A percentile compares a stretch with the other conserved stretches of the same genome.
Conservation (phyloP, 2,329 filamentous ascomycete species). For the Microdochium bolleyi region DNA sequence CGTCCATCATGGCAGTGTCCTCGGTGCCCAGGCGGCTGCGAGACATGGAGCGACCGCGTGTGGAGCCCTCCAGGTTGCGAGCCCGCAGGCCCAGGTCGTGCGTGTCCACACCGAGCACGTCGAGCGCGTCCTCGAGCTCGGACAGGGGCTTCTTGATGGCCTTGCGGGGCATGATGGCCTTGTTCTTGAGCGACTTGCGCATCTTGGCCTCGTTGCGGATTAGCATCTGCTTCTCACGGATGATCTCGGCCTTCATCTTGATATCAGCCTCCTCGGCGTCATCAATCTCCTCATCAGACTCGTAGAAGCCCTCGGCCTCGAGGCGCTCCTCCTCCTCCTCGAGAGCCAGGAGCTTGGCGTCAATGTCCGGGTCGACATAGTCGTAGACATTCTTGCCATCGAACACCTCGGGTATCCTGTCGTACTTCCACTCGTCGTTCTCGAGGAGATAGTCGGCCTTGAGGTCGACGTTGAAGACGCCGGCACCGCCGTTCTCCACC, state of each 20-base stretch:
- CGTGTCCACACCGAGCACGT: constrained; percentile 79
- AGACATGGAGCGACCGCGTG: constrained; percentile 63
- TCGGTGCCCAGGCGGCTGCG: constrained; percentile 55
- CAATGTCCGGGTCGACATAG: constrained; percentile 95
- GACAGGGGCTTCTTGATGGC: constrained; percentile 74
- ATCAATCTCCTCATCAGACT: constrained; percentile 73
- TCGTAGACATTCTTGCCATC: constrained; percentile 97
- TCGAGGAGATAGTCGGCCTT: constrained; percentile 82
- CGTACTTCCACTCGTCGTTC: constrained; percentile 89
- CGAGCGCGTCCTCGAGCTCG: constrained; percentile 79
- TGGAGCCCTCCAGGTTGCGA: constrained; percentile 51
- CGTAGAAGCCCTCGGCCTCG: constrained; percentile 88
- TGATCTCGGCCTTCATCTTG: constrained; percentile 85
- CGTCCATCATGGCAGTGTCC: constrained; percentile 69
- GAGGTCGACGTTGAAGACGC: constrained; percentile 92
- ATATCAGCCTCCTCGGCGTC: constrained; percentile 85
- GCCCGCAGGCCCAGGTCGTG: constrained; percentile 66
- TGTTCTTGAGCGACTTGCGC: constrained; percentile 96
- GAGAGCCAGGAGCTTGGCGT: constrained; percentile 80
- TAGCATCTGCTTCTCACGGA: constrained; percentile 86
- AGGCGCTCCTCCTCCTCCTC: constrained; percentile 95
- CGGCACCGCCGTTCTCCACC: constrained; percentile 85
- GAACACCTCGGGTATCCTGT: constrained; percentile 89
- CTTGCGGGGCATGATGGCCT: constrained; percentile 82
- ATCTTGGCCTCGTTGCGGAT: constrained; percentile 93